Conservation (phyloP, 148 eudicot species). For the Bassia scoparia region DNA sequence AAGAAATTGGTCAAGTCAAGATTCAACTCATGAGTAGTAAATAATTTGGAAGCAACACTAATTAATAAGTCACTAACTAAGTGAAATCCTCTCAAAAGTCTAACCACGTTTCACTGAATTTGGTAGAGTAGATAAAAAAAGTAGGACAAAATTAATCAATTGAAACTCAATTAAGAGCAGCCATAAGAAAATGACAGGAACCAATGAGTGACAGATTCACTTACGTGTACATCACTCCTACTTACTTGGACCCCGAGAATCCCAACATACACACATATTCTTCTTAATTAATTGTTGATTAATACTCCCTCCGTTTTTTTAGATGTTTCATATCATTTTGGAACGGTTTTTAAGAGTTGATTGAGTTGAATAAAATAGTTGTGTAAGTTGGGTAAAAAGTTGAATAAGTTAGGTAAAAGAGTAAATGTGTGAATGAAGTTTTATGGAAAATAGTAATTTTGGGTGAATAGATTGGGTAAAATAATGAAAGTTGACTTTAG, state of each 20-base stretch:
- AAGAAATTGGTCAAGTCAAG: slow-evolving; percentile 13
- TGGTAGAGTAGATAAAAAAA: background rate
- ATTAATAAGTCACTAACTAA: too few species aligned
- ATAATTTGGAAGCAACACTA: background rate
- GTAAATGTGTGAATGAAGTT: too few species aligned
- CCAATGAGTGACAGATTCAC: background rate
- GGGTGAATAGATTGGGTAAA: too few species aligned
- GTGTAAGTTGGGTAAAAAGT: too few species aligned
- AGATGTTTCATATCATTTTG: too few species aligned
- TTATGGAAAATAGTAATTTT: too few species aligned
- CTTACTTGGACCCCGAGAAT: slow-evolving; percentile 26
- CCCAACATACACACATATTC: background rate
- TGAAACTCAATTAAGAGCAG: background rate
- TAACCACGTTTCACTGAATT: slow-evolving; percentile 8
- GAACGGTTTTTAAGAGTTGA: too few species aligned
- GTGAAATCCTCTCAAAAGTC: slow-evolving; percentile 3
- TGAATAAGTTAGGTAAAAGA: too few species aligned
- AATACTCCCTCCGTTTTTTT: too few species aligned
- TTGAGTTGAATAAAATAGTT: too few species aligned
- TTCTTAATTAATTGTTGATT: background rate
- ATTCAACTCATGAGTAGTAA: slow-evolving; percentile 4
- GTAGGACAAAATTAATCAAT: background rate
- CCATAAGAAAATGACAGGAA: slow-evolving; percentile 11
- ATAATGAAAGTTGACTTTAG: too few species aligned
- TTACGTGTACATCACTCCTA: slow-evolving; percentile 6